Base-by-base conservation (phyloP, 1,284 basidiomycete genomes). In the Ceratobasidium sp. region DNA sequence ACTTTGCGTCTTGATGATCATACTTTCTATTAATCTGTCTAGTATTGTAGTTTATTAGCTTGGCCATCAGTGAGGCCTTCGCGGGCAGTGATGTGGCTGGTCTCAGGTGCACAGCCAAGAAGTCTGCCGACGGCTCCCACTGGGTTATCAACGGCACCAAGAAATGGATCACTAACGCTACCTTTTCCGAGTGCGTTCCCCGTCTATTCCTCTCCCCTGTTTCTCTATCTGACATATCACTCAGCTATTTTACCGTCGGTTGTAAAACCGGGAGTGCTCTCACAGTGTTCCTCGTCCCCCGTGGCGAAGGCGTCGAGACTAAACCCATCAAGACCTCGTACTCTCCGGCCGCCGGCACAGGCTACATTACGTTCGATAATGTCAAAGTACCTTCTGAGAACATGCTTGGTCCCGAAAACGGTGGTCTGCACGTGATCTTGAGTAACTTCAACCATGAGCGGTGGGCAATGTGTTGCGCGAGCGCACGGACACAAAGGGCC, bases 41-140 rank as follows among this genome's bases (percentile, higher is more conserved):
- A 2, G 17, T 36, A 22, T n/a, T n/a, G 29, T 65, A 86, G 76
- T 85, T 83, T 75, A 88, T 88, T 79, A 83, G 82, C 59, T 82
- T 90, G 60, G 88, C 88, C 45, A 87, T 90, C 77, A 85, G 85
- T 24, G 88, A 89, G 80, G 87, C 88, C 0, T 89, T 89, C 77
- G 89, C 88, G 29, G 87, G 87, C 15, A 85, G 84, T 1, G 87
- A 88, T 77, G 87, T 89, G 3, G 80, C 82, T 19, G 83, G 83
- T 29, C 51, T 54, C 78, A 75, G 83, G 75, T 87, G 85, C 47
- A 85, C 84, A 11, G 89, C 89, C 7, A 83, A 80, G 56, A 86
- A 88, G 80, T 84, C 82, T 33, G 83, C 85, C 45, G 87, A 89
- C 77, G 87, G 87, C 56, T 81, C 79, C 48, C 72, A 79, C 75